These are phyloP conservation scores for Debaryomyces psychrophilus DNA, from an alignment of 1,139 yeast species.

Conservation along the genomic window DNA sequence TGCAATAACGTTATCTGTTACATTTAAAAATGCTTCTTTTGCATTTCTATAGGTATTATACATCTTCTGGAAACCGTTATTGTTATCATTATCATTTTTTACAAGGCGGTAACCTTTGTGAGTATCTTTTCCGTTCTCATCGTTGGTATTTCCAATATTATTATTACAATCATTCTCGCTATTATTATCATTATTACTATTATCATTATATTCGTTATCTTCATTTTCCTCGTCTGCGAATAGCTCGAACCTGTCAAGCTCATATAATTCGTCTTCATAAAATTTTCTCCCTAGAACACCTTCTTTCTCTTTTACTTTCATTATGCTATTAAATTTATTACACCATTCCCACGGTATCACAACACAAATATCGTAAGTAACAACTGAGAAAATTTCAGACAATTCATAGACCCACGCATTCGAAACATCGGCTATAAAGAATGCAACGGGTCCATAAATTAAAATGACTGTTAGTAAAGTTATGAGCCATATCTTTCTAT, in stretches of 20 bases:
- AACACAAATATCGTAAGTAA: conserved; percentile 71
- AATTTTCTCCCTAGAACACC: conserved; percentile 81
- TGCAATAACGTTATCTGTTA: conserved; percentile 61
- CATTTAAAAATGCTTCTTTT: conserved; percentile 40
- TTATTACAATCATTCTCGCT: conserved; percentile 7
- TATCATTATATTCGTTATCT: conserved; percentile 16
- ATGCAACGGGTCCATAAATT: conserved; percentile 67
- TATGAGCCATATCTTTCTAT: conserved; percentile 52
- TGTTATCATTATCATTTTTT: not conserved
- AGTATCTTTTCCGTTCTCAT: not conserved
- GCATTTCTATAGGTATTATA: conserved; percentile 29
- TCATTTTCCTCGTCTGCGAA: conserved; percentile 40
- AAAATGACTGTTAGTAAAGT: conserved; percentile 62
- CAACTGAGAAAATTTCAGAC: conserved; percentile 72
- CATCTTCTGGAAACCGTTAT: not conserved
- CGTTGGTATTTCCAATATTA: not conserved
- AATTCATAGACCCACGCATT: conserved; percentile 71
- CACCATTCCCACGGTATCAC: conserved; percentile 91
- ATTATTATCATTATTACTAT: conserved; percentile 13
- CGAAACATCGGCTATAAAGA: conserved; percentile 79
- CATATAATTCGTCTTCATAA: conserved; percentile 67
- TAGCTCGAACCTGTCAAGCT: conserved; percentile 46
- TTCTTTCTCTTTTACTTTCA: conserved; percentile 68
- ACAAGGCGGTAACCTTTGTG: not conserved
- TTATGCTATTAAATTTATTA: conserved; percentile 63